A percentile compares a stretch with the other conserved stretches of the same genome.
These are phyloP conservation scores for Psilocybe cubensis DNA, from an alignment of 768 basidiomycete species.

Conservation along the genomic window DNA sequence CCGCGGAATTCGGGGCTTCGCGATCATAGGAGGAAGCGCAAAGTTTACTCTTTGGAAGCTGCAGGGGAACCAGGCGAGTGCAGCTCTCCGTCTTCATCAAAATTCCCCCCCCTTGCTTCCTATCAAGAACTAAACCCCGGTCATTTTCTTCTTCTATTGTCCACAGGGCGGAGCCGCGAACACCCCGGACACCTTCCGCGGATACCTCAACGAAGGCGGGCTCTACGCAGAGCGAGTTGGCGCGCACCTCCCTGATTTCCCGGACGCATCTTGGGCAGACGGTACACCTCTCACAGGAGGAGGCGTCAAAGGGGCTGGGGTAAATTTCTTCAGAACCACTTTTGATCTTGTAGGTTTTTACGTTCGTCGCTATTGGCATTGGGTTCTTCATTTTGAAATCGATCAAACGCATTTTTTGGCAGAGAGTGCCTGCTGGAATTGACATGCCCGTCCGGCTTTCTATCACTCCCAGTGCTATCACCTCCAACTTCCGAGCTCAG, in stretches of 20 bases:
- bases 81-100: no score
- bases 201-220: constrained; percentile 74
- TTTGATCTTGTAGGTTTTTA: constrained; percentile 53
- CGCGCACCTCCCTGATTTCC: constrained; percentile 75
- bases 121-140: background rate
- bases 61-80: constrained; percentile 72
- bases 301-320: constrained; percentile 64
- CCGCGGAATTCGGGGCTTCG: constrained; percentile 49
- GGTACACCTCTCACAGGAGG: constrained; percentile 59
- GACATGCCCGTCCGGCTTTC: constrained; percentile 51
- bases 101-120: background rate
- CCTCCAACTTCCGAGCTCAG: constrained; percentile 52
- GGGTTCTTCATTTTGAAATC: no score
- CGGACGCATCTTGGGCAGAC: constrained; percentile 58
- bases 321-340: constrained; percentile 81
- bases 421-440: constrained; percentile 41
- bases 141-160: background rate
- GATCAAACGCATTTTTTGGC: background rate
- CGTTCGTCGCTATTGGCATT: background rate
- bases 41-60: constrained; percentile 67
- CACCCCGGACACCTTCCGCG: constrained; percentile 27
- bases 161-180: constrained; percentile 27
- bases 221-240: constrained; percentile 67
- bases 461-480: constrained; percentile 44
- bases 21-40: constrained; percentile 43